phyloP scores from a whole-genome alignment of 2,329 filamentous ascomycete genomes.

The Pseudocercospora crystallina region DNA sequence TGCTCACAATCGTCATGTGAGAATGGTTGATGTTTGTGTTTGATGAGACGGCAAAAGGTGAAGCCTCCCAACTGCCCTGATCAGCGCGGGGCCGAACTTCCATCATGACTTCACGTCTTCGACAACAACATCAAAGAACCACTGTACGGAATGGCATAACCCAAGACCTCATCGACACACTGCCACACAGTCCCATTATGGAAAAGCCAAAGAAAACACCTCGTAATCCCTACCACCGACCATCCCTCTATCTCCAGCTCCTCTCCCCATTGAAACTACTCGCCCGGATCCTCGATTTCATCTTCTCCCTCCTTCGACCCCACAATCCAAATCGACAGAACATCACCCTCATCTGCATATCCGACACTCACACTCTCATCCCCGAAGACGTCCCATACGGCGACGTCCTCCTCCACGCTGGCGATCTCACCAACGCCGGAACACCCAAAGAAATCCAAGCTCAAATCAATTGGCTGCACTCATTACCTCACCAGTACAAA shows the following conservation, averaged over 20 bases:
- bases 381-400: conserved; percentile 63
- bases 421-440: conserved; percentile 77
- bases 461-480: conserved; percentile 80
- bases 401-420: conserved; percentile 85
- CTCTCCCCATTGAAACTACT: conserved; percentile 41
- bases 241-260: conserved; percentile 26
- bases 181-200: no score
- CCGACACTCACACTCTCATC: conserved; percentile 76
- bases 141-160: no score
- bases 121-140: no score
- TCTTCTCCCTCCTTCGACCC: conserved; percentile 68
- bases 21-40: no score
- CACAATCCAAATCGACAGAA: conserved; percentile 53
- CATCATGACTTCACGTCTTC: no score
- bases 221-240: conserved; percentile 24
- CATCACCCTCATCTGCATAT: conserved; percentile 82
- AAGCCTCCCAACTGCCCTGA: no score
- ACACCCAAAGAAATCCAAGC: conserved; percentile 71
- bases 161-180: no score
- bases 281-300: conserved; percentile 38
- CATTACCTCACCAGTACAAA: conserved; percentile 74
- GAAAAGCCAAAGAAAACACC: conserved; percentile 10
- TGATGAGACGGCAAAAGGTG: no score
- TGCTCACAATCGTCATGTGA: no score
- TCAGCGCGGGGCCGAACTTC: no score